Evolutionary conservation across 805 yeast species (phyloP), one percentile per base, ranked within the genome.

Genomic region (Candida silvicultrix): DNA sequence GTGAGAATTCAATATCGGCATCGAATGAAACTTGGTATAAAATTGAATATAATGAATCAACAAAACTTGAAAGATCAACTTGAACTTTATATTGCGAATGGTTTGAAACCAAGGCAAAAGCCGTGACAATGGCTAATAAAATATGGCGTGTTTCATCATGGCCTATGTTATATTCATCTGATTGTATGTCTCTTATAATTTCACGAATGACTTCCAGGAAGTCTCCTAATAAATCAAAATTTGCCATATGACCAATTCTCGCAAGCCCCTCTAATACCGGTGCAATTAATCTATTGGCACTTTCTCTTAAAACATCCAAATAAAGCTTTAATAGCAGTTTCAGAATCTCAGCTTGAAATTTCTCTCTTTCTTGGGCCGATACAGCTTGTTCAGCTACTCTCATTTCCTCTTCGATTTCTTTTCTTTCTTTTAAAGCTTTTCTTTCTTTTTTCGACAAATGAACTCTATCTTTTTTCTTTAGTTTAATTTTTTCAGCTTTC

Each of bases 211-310:
- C 96, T 60, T 85, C 95, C 43, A 94, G 71, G 65, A 94, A 81
- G 62, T 94, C 99, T 22, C 98, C 98, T 54, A 94, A 75, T 40
- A 94, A 71, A 53, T 94, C 98, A 47, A 92, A 80, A 60, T 94
- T 94, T 21, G 95, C 89, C 81, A 90, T 82, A 57, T 85, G 94
- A 2, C 98, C 96, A 60, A 83, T 89, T 59, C 80, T 80, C 1
- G 97, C 86, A 46, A 94, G 68, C 3, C 98, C 98, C 67, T 94
- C 98, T 45, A 94, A 70, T 0, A 92, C 95, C 0, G 92, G 75
- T 8, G 95, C 96, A 72, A 89, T 81, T 44, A 94, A 69, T 18
- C 77, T 75, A 35, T 80, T 76, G 18, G 81, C 77, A 40, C 79
- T 74, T 16, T 74, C 75, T 61, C 77, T 84, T 51, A 94, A 70